Evolutionary conservation across 2,329 filamentous ascomycete species (phyloP).

Genomic region (Leptographium flavum): DNA sequence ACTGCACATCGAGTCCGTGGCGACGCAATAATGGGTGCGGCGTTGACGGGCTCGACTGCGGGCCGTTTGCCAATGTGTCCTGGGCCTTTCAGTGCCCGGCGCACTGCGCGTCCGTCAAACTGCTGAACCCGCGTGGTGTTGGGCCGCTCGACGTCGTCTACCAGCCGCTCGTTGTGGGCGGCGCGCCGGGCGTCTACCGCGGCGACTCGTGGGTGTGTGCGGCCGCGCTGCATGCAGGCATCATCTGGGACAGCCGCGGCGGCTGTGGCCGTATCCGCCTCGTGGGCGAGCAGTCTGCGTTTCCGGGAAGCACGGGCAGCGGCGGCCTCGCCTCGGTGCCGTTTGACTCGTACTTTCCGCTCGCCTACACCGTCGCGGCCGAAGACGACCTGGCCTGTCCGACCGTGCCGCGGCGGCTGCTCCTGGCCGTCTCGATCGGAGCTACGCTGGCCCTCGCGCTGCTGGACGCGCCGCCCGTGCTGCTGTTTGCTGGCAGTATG

Average conservation of each 20-base stretch:
- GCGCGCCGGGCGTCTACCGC: slow-evolving; percentile 51
- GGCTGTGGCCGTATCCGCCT: slow-evolving; percentile 60
- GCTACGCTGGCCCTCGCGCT: slow-evolving; percentile 69
- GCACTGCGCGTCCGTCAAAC: slow-evolving; percentile 49
- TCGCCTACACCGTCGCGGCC: slow-evolving; percentile 57
- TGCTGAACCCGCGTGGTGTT: slow-evolving; percentile 61
- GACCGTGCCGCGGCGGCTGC: slow-evolving; percentile 71
- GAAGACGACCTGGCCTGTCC: slow-evolving; percentile 48
- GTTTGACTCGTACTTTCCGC: slow-evolving; percentile 84
- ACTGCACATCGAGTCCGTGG: slow-evolving; percentile 60
- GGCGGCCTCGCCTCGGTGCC: slow-evolving; percentile 21
- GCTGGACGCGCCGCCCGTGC: slow-evolving; percentile 61
- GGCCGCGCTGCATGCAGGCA: slow-evolving; percentile 62
- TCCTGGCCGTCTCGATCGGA: slow-evolving; percentile 69
- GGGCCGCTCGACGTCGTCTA: slow-evolving; percentile 55
- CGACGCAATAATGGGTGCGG: slow-evolving; percentile 56
- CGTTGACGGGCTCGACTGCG: slow-evolving; percentile 58
- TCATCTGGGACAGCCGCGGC: slow-evolving; percentile 49
- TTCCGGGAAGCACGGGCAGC: slow-evolving; percentile 57
- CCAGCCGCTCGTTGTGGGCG: slow-evolving; percentile 48
- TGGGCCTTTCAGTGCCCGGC: slow-evolving; percentile 65
- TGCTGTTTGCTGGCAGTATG: slow-evolving; percentile 80
- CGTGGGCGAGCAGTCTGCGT: slow-evolving; percentile 46
- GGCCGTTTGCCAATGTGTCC: slow-evolving; percentile 56
- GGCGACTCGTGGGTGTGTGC: slow-evolving; percentile 71